Conservation (phyloP, 2,329 filamentous ascomycete species). For the Fusarium virguliforme region DNA sequence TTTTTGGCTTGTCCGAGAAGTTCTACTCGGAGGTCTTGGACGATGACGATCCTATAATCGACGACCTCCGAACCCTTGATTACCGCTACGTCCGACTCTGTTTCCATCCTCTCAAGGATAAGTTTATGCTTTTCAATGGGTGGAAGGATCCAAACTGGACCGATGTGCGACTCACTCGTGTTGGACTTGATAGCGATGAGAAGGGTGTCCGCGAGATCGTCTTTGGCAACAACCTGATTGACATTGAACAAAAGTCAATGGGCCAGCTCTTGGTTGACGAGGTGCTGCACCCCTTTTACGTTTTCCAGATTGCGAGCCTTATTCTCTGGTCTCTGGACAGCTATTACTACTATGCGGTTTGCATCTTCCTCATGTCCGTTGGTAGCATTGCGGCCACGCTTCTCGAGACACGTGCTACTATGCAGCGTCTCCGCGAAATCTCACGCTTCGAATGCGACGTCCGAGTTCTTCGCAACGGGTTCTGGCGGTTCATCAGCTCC, state of each 20-base stretch:
- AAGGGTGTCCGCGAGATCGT: slow-evolving; percentile 86
- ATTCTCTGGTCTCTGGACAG: slow-evolving; percentile 95
- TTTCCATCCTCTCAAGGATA: slow-evolving; percentile 90
- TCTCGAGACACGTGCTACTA: slow-evolving; percentile 91
- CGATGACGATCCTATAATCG: slow-evolving; percentile 82
- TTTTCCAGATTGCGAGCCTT: slow-evolving; percentile 96
- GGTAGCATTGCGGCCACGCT: slow-evolving; percentile 93
- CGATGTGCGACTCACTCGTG: slow-evolving; percentile 80
- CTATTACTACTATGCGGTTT: slow-evolving; percentile 97
- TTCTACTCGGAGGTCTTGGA: slow-evolving; percentile 68
- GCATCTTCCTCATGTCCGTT: slow-evolving; percentile 95
- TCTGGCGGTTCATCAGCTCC: slow-evolving; percentile 92
- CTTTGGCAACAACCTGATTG: slow-evolving; percentile 91
- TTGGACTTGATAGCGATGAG: slow-evolving; percentile 90
- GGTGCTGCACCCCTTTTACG: slow-evolving; percentile 97
- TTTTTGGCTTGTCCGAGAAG: slow-evolving; percentile 80
- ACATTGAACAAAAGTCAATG: slow-evolving; percentile 91
- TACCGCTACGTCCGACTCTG: slow-evolving; percentile 96
- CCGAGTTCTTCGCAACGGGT: slow-evolving; percentile 91
- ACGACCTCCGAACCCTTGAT: slow-evolving; percentile 82
- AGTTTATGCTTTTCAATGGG: slow-evolving; percentile 86
- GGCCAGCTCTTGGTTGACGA: slow-evolving; percentile 91
- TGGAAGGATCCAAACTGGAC: slow-evolving; percentile 97
- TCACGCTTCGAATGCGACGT: slow-evolving; percentile 97
- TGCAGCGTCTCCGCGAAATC: slow-evolving; percentile 90